A percentile compares a stretch with the other conserved stretches of the same genome.
These are phyloP conservation scores for Albophoma yamanashiensis DNA, from an alignment of 2,329 filamentous ascomycete genomes.

Conservation along the genomic window DNA sequence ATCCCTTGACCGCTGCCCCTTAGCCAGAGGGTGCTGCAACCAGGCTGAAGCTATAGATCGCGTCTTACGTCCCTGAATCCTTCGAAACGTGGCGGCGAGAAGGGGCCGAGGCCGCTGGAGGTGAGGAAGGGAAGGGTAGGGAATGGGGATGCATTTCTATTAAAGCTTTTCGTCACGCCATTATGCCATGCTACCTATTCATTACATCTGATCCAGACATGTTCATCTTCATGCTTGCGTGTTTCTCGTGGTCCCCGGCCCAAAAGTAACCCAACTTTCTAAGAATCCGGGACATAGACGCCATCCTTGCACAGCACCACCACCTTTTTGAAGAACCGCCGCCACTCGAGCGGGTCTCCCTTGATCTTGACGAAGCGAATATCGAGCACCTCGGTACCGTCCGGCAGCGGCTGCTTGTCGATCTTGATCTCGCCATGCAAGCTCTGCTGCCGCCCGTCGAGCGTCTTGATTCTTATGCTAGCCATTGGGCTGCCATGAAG, in stretches of 20 bases:
- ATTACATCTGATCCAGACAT: neutral
- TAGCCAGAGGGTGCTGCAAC: neutral
- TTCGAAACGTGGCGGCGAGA: neutral
- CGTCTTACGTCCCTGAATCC: neutral
- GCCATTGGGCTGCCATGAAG: conserved; percentile 45
- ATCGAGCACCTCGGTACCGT: conserved; percentile 57
- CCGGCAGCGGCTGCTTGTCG: conserved; percentile 50
- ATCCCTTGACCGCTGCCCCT: neutral
- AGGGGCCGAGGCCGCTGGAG: neutral
- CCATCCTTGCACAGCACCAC: conserved; percentile 78
- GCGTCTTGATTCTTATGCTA: conserved; percentile 62
- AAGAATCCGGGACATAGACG: conserved; percentile 46
- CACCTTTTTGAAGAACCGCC: conserved; percentile 94
- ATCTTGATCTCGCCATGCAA: conserved; percentile 67
- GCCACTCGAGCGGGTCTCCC: conserved; percentile 93
- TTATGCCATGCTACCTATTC: neutral
- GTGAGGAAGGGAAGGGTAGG: neutral
- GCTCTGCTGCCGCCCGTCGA: conserved; percentile 61
- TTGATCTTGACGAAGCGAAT: conserved; percentile 90
- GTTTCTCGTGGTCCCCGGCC: neutral
- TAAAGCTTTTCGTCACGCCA: neutral
- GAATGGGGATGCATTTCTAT: neutral
- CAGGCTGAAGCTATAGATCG: neutral
- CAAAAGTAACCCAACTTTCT: conserved; percentile 15
- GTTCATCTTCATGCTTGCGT: neutral